Base-by-base conservation (phyloP, 768 basidiomycete species). In the Phanerodontia chrysosporium region DNA sequence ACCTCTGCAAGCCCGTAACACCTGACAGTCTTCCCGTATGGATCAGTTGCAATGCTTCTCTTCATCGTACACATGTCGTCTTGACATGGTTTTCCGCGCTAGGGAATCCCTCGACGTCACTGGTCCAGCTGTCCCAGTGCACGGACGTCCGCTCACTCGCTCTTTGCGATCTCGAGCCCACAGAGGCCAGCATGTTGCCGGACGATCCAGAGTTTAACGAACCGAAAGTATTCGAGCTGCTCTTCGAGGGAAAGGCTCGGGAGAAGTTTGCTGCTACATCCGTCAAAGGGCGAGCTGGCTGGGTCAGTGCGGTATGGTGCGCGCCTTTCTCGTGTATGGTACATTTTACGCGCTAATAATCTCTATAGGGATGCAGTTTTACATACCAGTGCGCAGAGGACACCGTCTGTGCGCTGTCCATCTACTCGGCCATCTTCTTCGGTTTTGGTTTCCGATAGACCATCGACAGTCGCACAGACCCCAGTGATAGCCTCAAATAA, bases 301-400 rank as follows among this genome's bases (percentile, higher is more conserved):
- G 89, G 89, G 79, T 91, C 51, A 86, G 85, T 64, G 81, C 84
- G 2, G 82, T 90, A 49, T 91, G 89, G 89, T 89, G 68, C 66
- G 77, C n/a, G n/a, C n/a, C n/a, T n/a, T n/a, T n/a, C n/a, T n/a
- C n/a, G n/a, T n/a, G n/a, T n/a, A n/a, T n/a, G n/a, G n/a, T n/a
- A n/a, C n/a, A n/a, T n/a, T n/a, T n/a, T n/a, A n/a, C n/a, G n/a
- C n/a, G n/a, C n/a, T n/a, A n/a, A n/a, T n/a, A n/a, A n/a, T n/a
- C 22, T 25, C 24, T 21, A n/a, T 39, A 87, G 87, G 87, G 85
- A 89, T 66, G 74, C 76, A 4, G 74, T 88, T 25, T 72, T 89
- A 30, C 73, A 76, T 6, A 70, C 72, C 5, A 73, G 70, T 45
- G 70, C 69, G n/a, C 64, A 64, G 51, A 64, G 58, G 45, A 60